Evolutionary conservation across 257 asterid genomes (phyloP).

Genomic region (Solanum etuberosum): DNA sequence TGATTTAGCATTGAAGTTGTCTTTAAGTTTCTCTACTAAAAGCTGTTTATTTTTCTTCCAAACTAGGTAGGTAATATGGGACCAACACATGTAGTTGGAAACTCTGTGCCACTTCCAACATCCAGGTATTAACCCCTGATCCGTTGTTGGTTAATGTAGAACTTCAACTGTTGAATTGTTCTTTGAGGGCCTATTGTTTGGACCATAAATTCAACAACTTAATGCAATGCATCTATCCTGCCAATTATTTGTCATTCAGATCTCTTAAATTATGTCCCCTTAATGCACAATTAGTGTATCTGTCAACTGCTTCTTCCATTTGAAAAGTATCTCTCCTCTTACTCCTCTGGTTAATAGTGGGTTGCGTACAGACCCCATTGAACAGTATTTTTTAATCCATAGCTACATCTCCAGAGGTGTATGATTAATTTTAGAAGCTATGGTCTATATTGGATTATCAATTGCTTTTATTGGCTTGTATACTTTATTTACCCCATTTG

Average conservation of each 20-base stretch:
- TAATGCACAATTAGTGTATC: neutral
- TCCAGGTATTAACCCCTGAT: conserved; percentile 37
- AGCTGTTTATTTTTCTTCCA: conserved; percentile 6
- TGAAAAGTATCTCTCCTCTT: neutral
- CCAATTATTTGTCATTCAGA: neutral
- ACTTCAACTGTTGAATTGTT: neutral
- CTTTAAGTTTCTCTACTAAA: neutral
- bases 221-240: neutral
- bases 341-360: neutral
- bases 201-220: neutral
- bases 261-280: neutral
- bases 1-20: neutral
- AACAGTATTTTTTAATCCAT: neutral
- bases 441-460: neutral
- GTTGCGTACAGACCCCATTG: neutral
- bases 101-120: conserved; percentile 34
- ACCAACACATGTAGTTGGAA: conserved; percentile 38
- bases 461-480: neutral
- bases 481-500: neutral
- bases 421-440: neutral
- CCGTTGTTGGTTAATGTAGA: neutral
- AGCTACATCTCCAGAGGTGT: neutral
- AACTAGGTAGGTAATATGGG: conserved; percentile 61
- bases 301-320: neutral
- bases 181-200: neutral